Evolutionary conservation across 495 filamentous ascomycete genomes (phyloP), one percentile per base, ranked within the genome.

Genomic region (Aspergillus affinis): DNA sequence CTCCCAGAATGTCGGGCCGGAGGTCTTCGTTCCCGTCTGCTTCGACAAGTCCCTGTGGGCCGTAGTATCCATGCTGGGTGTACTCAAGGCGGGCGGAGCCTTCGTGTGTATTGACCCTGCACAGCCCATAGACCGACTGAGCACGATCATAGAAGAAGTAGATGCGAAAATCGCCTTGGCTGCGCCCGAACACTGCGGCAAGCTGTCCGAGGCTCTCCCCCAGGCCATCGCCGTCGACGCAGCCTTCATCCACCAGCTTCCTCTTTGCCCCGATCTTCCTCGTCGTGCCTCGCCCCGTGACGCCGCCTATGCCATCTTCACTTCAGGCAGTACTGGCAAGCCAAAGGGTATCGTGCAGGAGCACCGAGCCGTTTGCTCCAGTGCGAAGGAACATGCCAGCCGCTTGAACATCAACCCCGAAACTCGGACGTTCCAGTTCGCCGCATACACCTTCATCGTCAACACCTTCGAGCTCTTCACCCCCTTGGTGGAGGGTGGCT

Each of bases 391-490:
- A 7, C 81, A 82, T 52, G 77, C 72, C 0, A 62, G 69, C 0
- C 71, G 73, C 3, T 61, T 81, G 17, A 56, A 67, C 1, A 76
- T 84, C 10, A 68, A 75, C 57, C 48, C 64, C 26, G 36, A 61
- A 65, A 0, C 67, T 67, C 75, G 85, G 12, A 76, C 84, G 15
- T 78, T 88, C 65, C 84, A 88, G 55, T 78, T 86, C 48, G 81
- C 82, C 6, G 61, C 73, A 4, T 75, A 73, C 45, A 60, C 66
- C 12, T 75, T 75, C 45, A 69, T 73, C 50, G 62, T 66, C 15
- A 70, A 64, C 45, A 58, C 68, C 18, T 51, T 61, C 17, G 73
- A 77, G n/a, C 68, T 71, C n/a, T 62, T 73, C 32, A 63, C 59
- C 3, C 63, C 75, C 9, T 27, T 77, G 2, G 51, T 74, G 12